Base-by-base conservation (phyloP, 2,329 filamentous ascomycete species). In the Coniochaeta prunicola region DNA sequence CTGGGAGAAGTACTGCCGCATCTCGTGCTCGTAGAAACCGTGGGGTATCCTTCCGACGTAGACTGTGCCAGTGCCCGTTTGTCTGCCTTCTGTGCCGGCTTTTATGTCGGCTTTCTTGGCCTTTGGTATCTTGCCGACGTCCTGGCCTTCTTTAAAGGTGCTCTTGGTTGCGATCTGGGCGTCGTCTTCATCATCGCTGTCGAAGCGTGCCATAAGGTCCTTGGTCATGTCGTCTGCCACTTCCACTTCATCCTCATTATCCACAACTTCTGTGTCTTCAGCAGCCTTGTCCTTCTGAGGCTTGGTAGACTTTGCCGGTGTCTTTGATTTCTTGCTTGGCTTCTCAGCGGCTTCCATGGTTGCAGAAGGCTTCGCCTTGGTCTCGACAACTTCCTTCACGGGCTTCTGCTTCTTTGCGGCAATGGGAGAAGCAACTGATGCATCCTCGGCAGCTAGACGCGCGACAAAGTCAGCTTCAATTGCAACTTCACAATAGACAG, bases 21-120 rank as follows among this genome's bases (percentile, higher is more conserved):
- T 96, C 76, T 97, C 89, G 68, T 92, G 85, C 77, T 99, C 94
- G 80, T 93, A 97, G 84, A 99, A 99, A 76, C 94, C 90, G 64
- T 75, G 71, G 60, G 67, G 70, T 31, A 70, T 68, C 28, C 92
- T 91, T 70, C 91, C 92, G 68, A 99, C 81, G 76, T 96, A 97
- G 69, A 97, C 81, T 42, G 94, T 87, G 53, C 92, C 93, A 1
- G 90, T 84, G 57, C 83, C 81, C 53, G 81, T 78, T 77, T 76
- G 21, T 68, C 68, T 31, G 30, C 30, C 30, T 2, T 55, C 53
- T 15, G 19, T 36, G 30, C 12, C 12, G 17, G 65, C 67, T 64
- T 75, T 71, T 28, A 76, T 73, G 24, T 78, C 75, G 62, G 73
- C 62, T 65, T 79, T 76, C 62, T 73, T 68, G 10, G 75, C 64